These are phyloP conservation scores for Dictyophora rubrovolvata DNA, from an alignment of 768 basidiomycete species.

Conservation along the genomic window DNA sequence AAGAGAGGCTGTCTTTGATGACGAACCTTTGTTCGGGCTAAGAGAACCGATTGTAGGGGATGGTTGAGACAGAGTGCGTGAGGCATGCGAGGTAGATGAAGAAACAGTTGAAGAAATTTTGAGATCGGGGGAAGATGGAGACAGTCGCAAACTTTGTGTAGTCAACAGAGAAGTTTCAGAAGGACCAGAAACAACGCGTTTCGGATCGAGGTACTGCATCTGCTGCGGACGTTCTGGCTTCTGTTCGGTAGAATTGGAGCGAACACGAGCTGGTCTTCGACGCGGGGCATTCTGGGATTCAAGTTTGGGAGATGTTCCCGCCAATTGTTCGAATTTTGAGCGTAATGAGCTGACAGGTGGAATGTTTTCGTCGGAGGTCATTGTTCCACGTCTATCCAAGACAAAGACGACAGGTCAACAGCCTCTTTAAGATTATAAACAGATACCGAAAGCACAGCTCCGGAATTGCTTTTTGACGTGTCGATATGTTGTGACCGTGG, in stretches of 20 bases:
- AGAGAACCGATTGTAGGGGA: constrained; percentile 38
- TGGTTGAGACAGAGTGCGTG: constrained; percentile 32
- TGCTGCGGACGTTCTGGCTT: not conserved
- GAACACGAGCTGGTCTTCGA: constrained; percentile 24
- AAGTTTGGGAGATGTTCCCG: constrained; percentile 28
- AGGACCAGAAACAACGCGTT: constrained; percentile 9
- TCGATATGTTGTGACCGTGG: too few species aligned
- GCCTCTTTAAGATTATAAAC: too few species aligned
- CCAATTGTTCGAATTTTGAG: constrained; percentile 62
- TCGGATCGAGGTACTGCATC: not conserved
- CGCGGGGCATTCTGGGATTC: constrained; percentile 9
- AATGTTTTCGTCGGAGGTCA: not conserved
- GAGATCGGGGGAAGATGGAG: constrained; percentile 47
- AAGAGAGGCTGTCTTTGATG: constrained; percentile 1
- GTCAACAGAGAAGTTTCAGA: constrained; percentile 13
- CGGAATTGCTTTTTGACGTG: too few species aligned
- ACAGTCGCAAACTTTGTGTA: constrained; percentile 28
- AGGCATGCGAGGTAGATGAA: constrained; percentile 37
- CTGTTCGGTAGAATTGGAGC: constrained; percentile 21
- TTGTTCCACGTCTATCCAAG: not conserved
- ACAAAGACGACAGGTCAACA: too few species aligned
- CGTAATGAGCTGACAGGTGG: constrained; percentile 61
- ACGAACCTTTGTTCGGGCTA: constrained; percentile 12
- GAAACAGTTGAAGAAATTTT: constrained; percentile 30
- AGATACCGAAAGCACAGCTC: too few species aligned